Conservation (phyloP, 371 early-diverging fungal species). For the Actinomucor elegans region DNA sequence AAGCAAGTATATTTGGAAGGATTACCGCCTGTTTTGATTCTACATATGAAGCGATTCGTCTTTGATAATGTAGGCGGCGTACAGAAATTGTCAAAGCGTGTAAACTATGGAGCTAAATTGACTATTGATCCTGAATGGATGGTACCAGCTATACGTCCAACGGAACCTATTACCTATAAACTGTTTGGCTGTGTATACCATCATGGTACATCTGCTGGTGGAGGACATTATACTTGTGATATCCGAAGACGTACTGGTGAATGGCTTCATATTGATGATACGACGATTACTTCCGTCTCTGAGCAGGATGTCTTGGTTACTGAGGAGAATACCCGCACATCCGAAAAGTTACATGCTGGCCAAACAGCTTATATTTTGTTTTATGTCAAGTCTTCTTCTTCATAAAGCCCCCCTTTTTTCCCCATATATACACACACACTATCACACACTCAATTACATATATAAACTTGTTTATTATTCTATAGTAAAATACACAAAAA, state of each 20-base stretch:
- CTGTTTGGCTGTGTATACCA: constrained; percentile 86
- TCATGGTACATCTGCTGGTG: constrained; percentile 86
- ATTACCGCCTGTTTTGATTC: constrained; percentile 90
- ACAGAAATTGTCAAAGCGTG: constrained; percentile 84
- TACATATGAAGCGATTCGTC: constrained; percentile 93
- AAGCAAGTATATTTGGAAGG: constrained; percentile 83
- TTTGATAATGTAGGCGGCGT: constrained; percentile 79
- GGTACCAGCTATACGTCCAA: constrained; percentile 47
- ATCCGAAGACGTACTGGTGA: constrained; percentile 69
- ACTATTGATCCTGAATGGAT: constrained; percentile 71
- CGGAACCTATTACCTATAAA: constrained; percentile 48
- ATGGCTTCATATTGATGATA: constrained; percentile 95
- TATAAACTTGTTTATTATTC: not conserved
- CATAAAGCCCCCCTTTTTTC: not conserved
- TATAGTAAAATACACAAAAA: no score
- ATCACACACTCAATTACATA: not conserved
- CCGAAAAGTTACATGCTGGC: constrained; percentile 41
- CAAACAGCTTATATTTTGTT: constrained; percentile 53
- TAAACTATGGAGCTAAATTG: constrained; percentile 70
- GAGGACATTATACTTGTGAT: constrained; percentile 98
- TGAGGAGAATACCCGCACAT: constrained; percentile 44
- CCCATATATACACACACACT: not conserved
- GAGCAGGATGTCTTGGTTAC: constrained; percentile 67
- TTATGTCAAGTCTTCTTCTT: constrained; percentile 34
- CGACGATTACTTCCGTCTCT: constrained; percentile 64